Base-by-base conservation (phyloP, 148 eudicot genomes). In the Beta vulgaris region DNA sequence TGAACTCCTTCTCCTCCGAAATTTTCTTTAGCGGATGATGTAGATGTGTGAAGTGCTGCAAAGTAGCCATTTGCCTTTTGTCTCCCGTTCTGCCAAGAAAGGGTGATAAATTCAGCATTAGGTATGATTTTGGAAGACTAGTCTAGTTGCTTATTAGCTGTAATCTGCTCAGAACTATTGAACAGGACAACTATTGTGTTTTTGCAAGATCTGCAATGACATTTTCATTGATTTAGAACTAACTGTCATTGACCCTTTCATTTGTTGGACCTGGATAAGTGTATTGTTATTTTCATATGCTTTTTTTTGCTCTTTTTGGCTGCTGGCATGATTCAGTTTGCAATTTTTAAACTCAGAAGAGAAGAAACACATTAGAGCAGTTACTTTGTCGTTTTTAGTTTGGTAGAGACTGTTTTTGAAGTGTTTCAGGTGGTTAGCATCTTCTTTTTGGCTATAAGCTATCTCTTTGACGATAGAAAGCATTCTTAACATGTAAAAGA, bases 21-120 rank as follows among this genome's bases (percentile, higher is more conserved):
- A 64, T 7, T 77, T 77, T 23, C 21, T 18, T 37, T 19, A 71
- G 42, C 29, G 53, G 55, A 18, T 53, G 72, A 21, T 26, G 34
- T 51, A 0, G 66, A 65, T 72, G 81, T 26, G 81, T 66, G 57
- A 73, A 72, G 59, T 78, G 76, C 73, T 72, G 72, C 35, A 78
- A 23, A 19, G 58, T 64, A 36, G 66, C 28, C 81, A 71, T 78
- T 39, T 29, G 9, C 11, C 54, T 39, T 19, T 42, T 15, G 23
- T 19, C 58, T 35, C 61, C 28, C 19, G 40, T 64, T 16, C 19
- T 64, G 68, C n/a, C 3, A 37, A 40, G 13, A 6, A 37, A 44
- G 44, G 67, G 26, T 8, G 28, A 21, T 43, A 40, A 12, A 21
- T 40, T 58, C 29, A 14, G 26, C 28, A 9, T 14, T 5, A 32